These are phyloP conservation scores for Camelina neglecta DNA, from an alignment of 345 rosid genomes.

Conservation along the genomic window DNA sequence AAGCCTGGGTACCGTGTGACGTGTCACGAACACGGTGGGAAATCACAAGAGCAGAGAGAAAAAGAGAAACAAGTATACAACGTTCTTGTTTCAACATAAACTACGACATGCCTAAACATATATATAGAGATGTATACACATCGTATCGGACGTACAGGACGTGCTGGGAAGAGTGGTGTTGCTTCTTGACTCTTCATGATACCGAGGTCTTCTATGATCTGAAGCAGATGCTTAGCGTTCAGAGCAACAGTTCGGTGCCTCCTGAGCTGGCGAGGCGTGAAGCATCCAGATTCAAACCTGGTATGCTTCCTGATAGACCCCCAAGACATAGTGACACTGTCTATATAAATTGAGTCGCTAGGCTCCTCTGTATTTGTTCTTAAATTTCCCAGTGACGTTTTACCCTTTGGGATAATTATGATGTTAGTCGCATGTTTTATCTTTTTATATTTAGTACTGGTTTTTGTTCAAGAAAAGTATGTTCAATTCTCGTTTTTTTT, in stretches of 20 bases:
- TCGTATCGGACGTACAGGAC: slow-evolving; percentile 94
- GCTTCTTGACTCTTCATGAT: slow-evolving; percentile 90
- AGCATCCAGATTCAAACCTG: slow-evolving; percentile 94
- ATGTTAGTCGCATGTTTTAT: slow-evolving; percentile 23
- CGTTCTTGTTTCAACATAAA: slow-evolving; percentile 75
- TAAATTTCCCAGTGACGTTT: neutral
- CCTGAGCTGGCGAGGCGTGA: slow-evolving; percentile 93
- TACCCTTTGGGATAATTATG: too few relatives aligned
- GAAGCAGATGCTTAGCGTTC: slow-evolving; percentile 96
- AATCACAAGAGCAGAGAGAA: slow-evolving; percentile 96
- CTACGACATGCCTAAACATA: slow-evolving; percentile 87
- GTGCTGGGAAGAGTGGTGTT: slow-evolving; percentile 94
- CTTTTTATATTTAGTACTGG: slow-evolving; percentile 10
- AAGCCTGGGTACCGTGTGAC: slow-evolving; percentile 66
- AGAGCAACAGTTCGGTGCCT: slow-evolving; percentile 90
- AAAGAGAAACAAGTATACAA: slow-evolving; percentile 63
- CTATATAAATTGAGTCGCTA: slow-evolving; percentile 62
- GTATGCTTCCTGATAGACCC: slow-evolving; percentile 87
- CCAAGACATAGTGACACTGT: slow-evolving; percentile 91
- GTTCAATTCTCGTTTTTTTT: neutral
- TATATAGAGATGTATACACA: slow-evolving; percentile 92
- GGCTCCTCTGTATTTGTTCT: slow-evolving; percentile 31
- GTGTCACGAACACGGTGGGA: slow-evolving; percentile 90
- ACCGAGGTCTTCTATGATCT: slow-evolving; percentile 91
- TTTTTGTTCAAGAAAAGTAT: slow-evolving; percentile 3